Evolutionary conservation across 768 basidiomycete species (phyloP), one percentile per base, ranked within the genome.

Genomic region (Leccinum arenicola): DNA sequence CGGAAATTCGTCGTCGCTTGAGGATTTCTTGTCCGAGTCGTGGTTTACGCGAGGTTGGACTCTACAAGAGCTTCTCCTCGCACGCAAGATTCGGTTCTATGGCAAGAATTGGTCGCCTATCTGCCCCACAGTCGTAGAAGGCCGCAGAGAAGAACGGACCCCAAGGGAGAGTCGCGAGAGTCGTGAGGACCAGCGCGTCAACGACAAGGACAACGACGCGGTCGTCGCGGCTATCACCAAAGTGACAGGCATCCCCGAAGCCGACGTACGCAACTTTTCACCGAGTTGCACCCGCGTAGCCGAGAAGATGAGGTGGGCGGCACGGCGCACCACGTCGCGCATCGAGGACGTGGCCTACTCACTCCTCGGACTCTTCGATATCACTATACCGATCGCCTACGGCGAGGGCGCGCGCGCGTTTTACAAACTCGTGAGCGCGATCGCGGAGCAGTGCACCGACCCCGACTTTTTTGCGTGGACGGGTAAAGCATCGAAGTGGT

Each of bases 231-330:
- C 64, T 47, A 36, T 70, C 52, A 23, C 52, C 56, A 64, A 50
- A 51, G 64, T 48, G 23, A 70, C 68, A 1, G 56, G 59, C n/a
- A 69, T 70, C 10, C 63, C 60, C 6, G 64, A 68, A 49, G 15
- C 52, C 17, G 66, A 70, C 55, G 52, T 70, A 53, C 61, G 64
- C n/a, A 56, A 21, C 43, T 69, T 70, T 31, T 54, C 54, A 53
- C 68, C 63, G 6, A 15, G 60, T 3, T 69, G 64, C 35, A 61
- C 60, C 29, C 45, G 64, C 48, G 33, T 70, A 6, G 33, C 60
- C 4, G 68, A 69, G 56, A 70, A 66, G 59, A 69, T 69, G 68
- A 52, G 52, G 19, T 69, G 68, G 68, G 64, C 62, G 7, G 68
- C 68, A 11, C 58, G 64, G 23, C 68, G 68, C 15, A 40, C 48